Evolutionary conservation across 176 grass and related monocot species (phyloP).

Genomic region (Avena sativa): DNA sequence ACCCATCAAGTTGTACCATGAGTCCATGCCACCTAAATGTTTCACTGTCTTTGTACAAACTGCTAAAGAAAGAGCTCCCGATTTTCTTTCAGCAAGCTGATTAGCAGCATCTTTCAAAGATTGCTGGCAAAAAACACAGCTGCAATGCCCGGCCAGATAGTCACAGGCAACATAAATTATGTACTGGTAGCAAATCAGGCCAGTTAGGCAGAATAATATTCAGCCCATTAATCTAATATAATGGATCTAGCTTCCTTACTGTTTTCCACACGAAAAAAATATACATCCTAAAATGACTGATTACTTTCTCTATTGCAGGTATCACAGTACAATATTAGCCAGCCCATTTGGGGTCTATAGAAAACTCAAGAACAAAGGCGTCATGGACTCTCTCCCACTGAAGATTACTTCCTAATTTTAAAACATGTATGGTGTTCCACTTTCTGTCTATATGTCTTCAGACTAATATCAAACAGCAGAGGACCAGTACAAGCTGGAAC

Average conservation of each 20-base stretch:
- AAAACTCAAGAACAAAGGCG: neutral
- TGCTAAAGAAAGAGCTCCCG: too few species aligned
- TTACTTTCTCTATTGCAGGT: neutral
- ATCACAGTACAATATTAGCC: neutral
- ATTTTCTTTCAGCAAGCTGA: neutral
- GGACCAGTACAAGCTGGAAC: neutral
- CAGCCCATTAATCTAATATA: neutral
- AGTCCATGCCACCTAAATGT: neutral
- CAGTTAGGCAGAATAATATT: neutral
- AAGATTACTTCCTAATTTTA: neutral
- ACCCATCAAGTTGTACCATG: neutral
- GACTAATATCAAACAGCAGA: neutral
- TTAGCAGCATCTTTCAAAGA: neutral
- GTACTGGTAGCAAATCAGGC: neutral
- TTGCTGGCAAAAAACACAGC: neutral
- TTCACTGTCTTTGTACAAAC: neutral
- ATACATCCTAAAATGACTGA: neutral
- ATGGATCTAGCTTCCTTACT: neutral
- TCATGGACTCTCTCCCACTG: neutral
- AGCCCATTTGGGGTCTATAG: neutral
- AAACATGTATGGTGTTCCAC: constrained; percentile 9
- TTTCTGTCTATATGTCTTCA: neutral
- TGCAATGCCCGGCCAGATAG: neutral
- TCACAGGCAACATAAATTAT: neutral
- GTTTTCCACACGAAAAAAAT: neutral